Evolutionary conservation across 2,329 filamentous ascomycete species (phyloP).

Genomic region (Fusarium kyushuense): DNA sequence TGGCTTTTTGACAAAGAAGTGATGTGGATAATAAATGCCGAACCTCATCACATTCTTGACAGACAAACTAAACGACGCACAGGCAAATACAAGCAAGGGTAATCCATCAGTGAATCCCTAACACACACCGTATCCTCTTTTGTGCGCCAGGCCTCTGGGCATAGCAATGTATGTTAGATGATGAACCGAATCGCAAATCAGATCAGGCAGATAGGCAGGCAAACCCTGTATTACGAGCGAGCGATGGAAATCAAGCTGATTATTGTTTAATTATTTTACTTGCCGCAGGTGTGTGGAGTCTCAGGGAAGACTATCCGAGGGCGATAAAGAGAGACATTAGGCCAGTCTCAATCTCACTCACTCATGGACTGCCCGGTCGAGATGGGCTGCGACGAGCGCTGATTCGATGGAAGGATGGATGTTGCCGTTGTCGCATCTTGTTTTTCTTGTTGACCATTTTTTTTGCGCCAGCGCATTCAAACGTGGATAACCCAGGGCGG

Average conservation of each 20-base stretch:
- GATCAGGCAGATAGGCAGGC: conserved; percentile 19
- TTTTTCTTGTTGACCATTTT: conserved; percentile 46
- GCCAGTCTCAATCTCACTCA: conserved; percentile 10
- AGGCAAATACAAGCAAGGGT: conserved; percentile 11
- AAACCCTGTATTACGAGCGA: conserved; percentile 4
- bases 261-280: conserved; percentile 37
- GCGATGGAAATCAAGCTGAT: conserved; percentile 16
- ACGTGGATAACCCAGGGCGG: conserved; percentile 45
- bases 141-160: conserved; percentile 32
- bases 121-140: conserved; percentile 45
- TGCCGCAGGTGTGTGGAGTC: conserved; percentile 20
- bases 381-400: conserved; percentile 45
- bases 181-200: conserved; percentile 29
- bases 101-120: conserved; percentile 12
- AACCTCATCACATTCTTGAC: conserved; percentile 35
- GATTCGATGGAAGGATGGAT: conserved; percentile 42
- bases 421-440: conserved; percentile 46
- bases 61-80: conserved; percentile 14
- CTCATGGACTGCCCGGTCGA: not conserved
- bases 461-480: conserved; percentile 47
- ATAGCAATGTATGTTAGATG: conserved; percentile 23
- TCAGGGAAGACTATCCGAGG: conserved; percentile 15
- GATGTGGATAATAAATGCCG: conserved; percentile 30
- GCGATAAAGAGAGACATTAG: conserved; percentile 32
- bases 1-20: not conserved